Base-by-base conservation (phyloP, 768 basidiomycete genomes). In the Amanita fuliginea region DNA sequence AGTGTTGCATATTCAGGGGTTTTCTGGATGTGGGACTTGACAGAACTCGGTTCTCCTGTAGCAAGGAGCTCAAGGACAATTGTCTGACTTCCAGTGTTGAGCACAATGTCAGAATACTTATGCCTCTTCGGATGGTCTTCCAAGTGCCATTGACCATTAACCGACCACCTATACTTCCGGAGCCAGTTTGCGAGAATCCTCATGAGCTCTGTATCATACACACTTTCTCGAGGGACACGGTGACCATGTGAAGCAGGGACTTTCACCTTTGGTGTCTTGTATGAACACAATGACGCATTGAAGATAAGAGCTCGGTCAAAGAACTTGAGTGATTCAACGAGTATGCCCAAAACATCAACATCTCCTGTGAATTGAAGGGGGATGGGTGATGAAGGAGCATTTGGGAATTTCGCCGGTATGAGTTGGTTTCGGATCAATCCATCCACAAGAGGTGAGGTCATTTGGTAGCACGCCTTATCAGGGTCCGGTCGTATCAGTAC, bases 141-240 rank as follows among this genome's bases (percentile, higher is more conserved):
- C 47, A 55, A 32, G 37, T 55, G 54, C 51, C 54, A 55, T 46
- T 53, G 54, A 46, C 51, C 24, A 36, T 36, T 52, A 47, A 55
- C 51, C 30, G 46, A 43, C 46, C 47, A 55, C 10, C n/a, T 18
- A 36, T 49, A 16, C 45, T 30, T 33, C 10, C n/a, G 21, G 50
- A 55, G 54, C 54, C 54, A 55, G 51, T 53, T 53, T 16, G 43
- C 13, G 37, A 55, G 54, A 24, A 53, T 46, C 42, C 51, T 52
- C 54, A 50, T 53, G 47, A 55, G 54, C 47, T 55, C 54, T 10
- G 51, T 53, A 35, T 53, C 26, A 32, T 54, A 46, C 45, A 54
- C 32, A 32, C 53, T 55, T 43, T 55, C 54, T 46, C 47, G 35
- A 50, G 54, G 54, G 49, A 55, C 51, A 26, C 43, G 36, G 32